Percentiles rank a stretch among this genome's conserved stretches.
Evolutionary conservation across 805 yeast genomes (phyloP).

Genomic region (Hagleromyces aurorensis): DNA sequence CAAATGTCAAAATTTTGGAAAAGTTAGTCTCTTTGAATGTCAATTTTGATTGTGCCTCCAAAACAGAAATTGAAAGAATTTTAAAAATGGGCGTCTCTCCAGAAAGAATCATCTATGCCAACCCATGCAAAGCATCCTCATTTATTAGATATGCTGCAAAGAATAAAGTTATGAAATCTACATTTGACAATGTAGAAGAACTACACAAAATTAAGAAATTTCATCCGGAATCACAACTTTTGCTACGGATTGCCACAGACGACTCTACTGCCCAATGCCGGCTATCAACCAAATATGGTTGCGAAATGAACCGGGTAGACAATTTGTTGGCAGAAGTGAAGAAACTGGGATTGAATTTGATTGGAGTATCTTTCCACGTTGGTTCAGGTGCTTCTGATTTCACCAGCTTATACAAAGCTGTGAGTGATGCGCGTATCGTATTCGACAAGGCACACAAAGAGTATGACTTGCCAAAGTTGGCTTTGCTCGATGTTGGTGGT

Average conservation of each 20-base stretch:
- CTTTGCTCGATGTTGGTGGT: slow-evolving; percentile 82
- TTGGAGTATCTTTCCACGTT: slow-evolving; percentile 90
- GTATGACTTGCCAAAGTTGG: slow-evolving; percentile 40
- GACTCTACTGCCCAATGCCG: slow-evolving; percentile 83
- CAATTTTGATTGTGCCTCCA: slow-evolving; percentile 91
- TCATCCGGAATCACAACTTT: slow-evolving; percentile 63
- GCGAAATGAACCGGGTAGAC: slow-evolving; percentile 47
- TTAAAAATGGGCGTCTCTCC: slow-evolving; percentile 57
- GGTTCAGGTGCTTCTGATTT: slow-evolving; percentile 89
- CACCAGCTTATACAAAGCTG: slow-evolving; percentile 58
- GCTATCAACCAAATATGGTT: slow-evolving; percentile 84
- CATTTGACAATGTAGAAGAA: slow-evolving; percentile 86
- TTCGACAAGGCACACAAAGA: slow-evolving; percentile 49
- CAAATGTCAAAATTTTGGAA: slow-evolving; percentile 51
- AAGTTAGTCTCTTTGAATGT: slow-evolving; percentile 55
- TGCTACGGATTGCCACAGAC: slow-evolving; percentile 81
- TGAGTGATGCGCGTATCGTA: slow-evolving; percentile 57
- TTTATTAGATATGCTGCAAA: slow-evolving; percentile 65
- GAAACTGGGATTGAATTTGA: slow-evolving; percentile 52
- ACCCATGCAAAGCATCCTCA: slow-evolving; percentile 87
- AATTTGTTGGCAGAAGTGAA: slow-evolving; percentile 54
- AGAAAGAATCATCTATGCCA: slow-evolving; percentile 73
- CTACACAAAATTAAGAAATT: slow-evolving; percentile 58
- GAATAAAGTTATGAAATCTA: slow-evolving; percentile 56
- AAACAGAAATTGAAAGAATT: slow-evolving; percentile 66